phyloP scores from a whole-genome alignment of 2,329 filamentous ascomycete genomes.

The Verruconis gallopava region DNA sequence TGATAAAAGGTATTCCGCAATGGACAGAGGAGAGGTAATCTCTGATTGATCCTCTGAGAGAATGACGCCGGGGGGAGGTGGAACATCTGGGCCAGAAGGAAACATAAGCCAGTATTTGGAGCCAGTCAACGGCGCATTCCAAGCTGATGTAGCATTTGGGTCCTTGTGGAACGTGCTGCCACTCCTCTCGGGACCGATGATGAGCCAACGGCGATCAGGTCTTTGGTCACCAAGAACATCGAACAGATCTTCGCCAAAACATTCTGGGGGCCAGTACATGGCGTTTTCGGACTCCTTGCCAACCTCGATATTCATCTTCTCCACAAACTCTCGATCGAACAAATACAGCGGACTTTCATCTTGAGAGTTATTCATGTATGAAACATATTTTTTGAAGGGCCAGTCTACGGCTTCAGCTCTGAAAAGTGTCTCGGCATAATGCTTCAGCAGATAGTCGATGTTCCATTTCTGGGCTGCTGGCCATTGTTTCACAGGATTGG shows the following conservation, averaged over 20 bases:
- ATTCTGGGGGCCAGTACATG: constrained; percentile 66
- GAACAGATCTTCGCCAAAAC: constrained; percentile 81
- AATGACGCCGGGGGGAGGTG: constrained; percentile 74
- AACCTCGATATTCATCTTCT: constrained; percentile 67
- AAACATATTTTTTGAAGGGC: constrained; percentile 65
- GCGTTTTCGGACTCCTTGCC: constrained; percentile 39
- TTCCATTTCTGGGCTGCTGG: constrained; percentile 65
- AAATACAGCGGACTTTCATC: constrained; percentile 90
- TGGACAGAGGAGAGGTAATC: constrained; percentile 85
- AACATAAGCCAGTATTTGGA: constrained; percentile 99
- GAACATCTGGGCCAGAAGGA: constrained; percentile 49
- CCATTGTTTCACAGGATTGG: constrained; percentile 69
- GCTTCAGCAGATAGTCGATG: constrained; percentile 49
- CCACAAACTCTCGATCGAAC: constrained; percentile 75
- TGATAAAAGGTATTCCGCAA: constrained; percentile 87
- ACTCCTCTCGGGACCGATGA: constrained; percentile 73
- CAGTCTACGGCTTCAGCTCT: constrained; percentile 90
- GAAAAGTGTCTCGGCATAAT: constrained; percentile 57
- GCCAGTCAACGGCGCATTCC: constrained; percentile 86
- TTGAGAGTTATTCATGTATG: constrained; percentile 65
- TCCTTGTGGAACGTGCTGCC: constrained; percentile 93
- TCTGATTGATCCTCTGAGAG: constrained; percentile 83
- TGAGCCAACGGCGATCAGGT: constrained; percentile 85
- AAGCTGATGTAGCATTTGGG: constrained; percentile 58
- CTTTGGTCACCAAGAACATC: constrained; percentile 62